Conservation (phyloP, 2,329 filamentous ascomycete species). For the Knoxdaviesia capensis region DNA sequence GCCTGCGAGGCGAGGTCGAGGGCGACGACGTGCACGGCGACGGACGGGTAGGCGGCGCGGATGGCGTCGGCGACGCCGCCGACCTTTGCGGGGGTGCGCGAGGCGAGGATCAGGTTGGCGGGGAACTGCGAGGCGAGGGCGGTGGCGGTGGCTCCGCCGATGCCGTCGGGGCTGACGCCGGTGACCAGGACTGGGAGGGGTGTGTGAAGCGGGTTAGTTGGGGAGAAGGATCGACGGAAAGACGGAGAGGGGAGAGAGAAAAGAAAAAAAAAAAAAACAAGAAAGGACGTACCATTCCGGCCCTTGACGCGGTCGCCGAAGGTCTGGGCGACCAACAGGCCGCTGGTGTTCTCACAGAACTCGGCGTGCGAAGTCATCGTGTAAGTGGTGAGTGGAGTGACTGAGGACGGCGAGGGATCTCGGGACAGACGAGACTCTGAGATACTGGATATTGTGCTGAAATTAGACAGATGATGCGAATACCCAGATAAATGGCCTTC, state of each 20-base stretch:
- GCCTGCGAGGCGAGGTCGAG: constrained; percentile 18
- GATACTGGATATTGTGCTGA: no score
- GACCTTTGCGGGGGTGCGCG: constrained; percentile 20
- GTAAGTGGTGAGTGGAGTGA: neutral
- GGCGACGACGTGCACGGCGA: constrained; percentile 2
- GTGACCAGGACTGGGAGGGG: constrained; percentile 16
- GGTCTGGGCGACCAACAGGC: constrained; percentile 10
- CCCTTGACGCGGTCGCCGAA: constrained; percentile 13
- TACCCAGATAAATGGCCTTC: no score
- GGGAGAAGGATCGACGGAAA: neutral
- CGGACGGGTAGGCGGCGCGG: constrained; percentile 1
- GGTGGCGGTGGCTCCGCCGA: constrained; percentile 17
- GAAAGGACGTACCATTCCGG: constrained; percentile 9
- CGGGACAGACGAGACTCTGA: no score
- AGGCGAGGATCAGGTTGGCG: constrained; percentile 21
- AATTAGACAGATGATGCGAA: no score
- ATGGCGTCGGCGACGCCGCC: constrained; percentile 5
- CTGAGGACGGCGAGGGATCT: no score
- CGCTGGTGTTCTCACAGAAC: constrained; percentile 6
- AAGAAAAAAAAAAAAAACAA: neutral
- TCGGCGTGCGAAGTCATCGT: constrained; percentile 1
- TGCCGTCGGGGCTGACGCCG: constrained; percentile 17
- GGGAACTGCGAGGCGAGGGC: constrained; percentile 19
- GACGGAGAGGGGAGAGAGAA: neutral
- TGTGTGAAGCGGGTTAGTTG: neutral